Evolutionary conservation across 345 rosid species (phyloP).

Genomic region (Syzygium oleosum): DNA sequence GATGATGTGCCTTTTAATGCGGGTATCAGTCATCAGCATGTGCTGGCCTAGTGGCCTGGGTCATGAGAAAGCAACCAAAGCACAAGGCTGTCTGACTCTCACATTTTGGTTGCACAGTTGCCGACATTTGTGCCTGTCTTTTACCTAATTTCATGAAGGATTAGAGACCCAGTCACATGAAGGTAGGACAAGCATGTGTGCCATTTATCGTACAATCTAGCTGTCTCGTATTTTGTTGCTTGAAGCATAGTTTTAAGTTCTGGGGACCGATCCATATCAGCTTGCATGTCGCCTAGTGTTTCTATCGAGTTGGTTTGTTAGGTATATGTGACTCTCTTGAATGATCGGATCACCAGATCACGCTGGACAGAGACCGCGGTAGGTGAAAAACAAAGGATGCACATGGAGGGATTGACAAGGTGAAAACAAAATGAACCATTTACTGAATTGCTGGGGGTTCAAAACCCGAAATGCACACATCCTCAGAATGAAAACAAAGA

Average conservation of each 20-base stretch:
- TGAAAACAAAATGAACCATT: background rate
- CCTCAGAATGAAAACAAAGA: background rate
- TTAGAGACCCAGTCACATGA: background rate
- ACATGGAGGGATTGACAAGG: background rate
- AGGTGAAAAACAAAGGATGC: background rate
- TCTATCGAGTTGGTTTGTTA: background rate
- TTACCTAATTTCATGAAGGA: background rate
- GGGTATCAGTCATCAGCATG: background rate
- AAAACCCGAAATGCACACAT: constrained; percentile 11
- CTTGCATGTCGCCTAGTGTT: background rate
- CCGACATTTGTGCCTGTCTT: background rate
- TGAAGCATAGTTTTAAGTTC: background rate
- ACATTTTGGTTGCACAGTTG: background rate
- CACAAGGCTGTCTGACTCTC: background rate
- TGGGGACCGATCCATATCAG: background rate
- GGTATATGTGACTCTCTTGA: background rate
- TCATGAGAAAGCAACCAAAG: background rate
- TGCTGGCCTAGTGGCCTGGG: background rate
- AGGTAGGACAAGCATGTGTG: background rate
- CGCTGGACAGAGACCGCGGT: background rate
- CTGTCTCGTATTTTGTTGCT: background rate
- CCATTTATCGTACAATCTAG: background rate
- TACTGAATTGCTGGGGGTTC: constrained; percentile 6
- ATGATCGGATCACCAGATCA: background rate
- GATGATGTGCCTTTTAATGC: background rate